These are phyloP conservation scores for Leishmania amazonensis DNA, from an alignment of 208 protist species.

Conservation along the genomic window DNA sequence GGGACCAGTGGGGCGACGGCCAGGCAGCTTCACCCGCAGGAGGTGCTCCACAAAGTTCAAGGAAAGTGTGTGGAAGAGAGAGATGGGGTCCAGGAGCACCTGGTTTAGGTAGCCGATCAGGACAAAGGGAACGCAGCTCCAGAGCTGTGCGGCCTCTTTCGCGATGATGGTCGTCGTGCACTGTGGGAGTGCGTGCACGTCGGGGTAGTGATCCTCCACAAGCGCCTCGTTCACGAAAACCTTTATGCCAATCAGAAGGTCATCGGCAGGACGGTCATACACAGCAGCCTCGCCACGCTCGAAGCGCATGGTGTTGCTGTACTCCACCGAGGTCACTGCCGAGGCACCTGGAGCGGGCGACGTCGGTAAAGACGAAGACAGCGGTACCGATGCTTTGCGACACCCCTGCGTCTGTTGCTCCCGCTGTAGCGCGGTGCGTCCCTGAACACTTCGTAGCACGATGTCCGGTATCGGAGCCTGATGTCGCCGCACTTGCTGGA, in stretches of 20 bases:
- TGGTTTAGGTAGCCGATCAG: slow-evolving; percentile 70
- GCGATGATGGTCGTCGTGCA: slow-evolving; percentile 68
- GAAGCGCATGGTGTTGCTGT: slow-evolving; percentile 22
- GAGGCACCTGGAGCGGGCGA: background rate
- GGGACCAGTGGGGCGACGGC: background rate
- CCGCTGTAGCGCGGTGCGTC: background rate
- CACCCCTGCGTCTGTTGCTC: background rate
- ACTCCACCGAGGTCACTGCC: background rate
- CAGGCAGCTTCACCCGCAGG: slow-evolving; percentile 43
- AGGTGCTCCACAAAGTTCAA: slow-evolving; percentile 77
- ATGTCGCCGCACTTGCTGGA: slow-evolving; percentile 34
- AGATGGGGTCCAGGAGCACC: slow-evolving; percentile 48
- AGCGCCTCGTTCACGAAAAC: slow-evolving; percentile 66
- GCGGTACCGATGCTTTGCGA: background rate
- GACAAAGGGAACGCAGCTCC: slow-evolving; percentile 73
- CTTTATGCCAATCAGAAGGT: slow-evolving; percentile 68
- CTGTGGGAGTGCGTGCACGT: slow-evolving; percentile 44
- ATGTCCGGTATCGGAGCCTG: slow-evolving; percentile 26
- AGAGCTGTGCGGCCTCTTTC: slow-evolving; percentile 57
- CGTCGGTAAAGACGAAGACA: background rate
- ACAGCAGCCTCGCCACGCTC: slow-evolving; percentile 40
- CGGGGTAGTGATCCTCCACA: slow-evolving; percentile 71
- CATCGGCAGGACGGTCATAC: slow-evolving; percentile 57
- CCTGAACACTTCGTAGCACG: slow-evolving; percentile 24
- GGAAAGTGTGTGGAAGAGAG: slow-evolving; percentile 58